phyloP scores from a whole-genome alignment of 2,329 filamentous ascomycete species.

The Cladophialophora carrionii region DNA sequence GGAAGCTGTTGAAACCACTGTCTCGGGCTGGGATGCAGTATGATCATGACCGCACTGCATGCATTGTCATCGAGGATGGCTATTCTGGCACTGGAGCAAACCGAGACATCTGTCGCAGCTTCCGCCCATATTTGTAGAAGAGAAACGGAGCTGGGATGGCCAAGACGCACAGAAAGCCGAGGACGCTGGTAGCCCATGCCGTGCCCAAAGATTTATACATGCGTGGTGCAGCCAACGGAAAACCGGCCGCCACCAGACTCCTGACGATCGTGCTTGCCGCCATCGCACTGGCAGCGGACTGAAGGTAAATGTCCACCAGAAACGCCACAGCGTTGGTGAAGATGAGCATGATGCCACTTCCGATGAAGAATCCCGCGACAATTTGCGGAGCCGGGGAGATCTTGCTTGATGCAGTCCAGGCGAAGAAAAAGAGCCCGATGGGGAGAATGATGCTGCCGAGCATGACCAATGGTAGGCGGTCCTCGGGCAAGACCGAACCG shows the following conservation, averaged over 20 bases:
- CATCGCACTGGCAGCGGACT: conserved; percentile 33
- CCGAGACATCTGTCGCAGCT: conserved; percentile 49
- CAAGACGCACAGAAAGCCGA: conserved; percentile 46
- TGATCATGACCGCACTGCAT: conserved; percentile 7
- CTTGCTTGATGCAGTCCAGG: conserved; percentile 62
- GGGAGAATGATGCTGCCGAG: conserved; percentile 58
- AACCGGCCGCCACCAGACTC: conserved; percentile 31
- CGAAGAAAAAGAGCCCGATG: conserved; percentile 60
- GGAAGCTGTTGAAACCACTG: background rate
- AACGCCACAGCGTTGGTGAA: conserved; percentile 63
- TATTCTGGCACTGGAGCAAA: conserved; percentile 24
- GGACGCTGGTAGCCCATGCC: conserved; percentile 46
- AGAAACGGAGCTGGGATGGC: conserved; percentile 47
- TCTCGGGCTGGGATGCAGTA: background rate
- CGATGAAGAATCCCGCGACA: conserved; percentile 76
- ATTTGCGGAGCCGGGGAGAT: conserved; percentile 72
- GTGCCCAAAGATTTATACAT: conserved; percentile 46
- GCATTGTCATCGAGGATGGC: background rate
- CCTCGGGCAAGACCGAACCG: conserved; percentile 69
- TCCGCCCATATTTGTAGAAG: conserved; percentile 45
- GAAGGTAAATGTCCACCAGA: conserved; percentile 37
- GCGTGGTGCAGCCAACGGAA: conserved; percentile 40
- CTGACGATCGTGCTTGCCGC: conserved; percentile 34
- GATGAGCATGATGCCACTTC: conserved; percentile 72
- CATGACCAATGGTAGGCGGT: conserved; percentile 62